Conservation (phyloP, 257 asterid genomes). For the Solanum paucissectum region DNA sequence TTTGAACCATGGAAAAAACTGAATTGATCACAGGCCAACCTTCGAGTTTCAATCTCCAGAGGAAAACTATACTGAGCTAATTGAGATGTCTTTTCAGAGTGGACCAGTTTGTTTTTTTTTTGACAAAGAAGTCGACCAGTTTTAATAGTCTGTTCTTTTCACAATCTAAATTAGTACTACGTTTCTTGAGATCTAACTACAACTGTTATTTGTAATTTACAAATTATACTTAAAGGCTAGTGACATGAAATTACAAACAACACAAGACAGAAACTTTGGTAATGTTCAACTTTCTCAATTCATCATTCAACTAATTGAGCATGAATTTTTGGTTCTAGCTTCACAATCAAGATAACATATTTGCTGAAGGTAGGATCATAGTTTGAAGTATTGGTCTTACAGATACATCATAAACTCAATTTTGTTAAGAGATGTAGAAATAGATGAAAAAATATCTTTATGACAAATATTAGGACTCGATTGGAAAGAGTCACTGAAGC, state of each 20-base stretch:
- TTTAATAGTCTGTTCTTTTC: background rate
- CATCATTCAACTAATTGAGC: background rate
- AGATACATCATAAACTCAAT: background rate
- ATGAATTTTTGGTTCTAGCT: background rate
- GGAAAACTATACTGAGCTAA: background rate
- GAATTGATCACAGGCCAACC: background rate
- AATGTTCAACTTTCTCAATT: background rate
- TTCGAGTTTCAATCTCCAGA: background rate
- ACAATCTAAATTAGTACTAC: background rate
- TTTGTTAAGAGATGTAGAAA: background rate
- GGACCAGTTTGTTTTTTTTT: background rate
- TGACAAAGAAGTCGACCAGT: background rate
- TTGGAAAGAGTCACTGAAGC: background rate
- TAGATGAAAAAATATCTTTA: background rate
- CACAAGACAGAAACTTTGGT: background rate
- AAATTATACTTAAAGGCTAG: background rate
- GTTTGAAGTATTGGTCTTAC: background rate
- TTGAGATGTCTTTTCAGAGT: background rate
- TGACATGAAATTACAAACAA: background rate
- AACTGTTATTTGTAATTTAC: background rate
- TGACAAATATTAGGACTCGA: background rate
- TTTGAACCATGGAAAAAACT: background rate
- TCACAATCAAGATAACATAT: background rate
- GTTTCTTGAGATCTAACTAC: background rate
- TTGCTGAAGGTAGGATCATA: background rate